Evolutionary conservation across 768 basidiomycete genomes (phyloP), one percentile per base, ranked within the genome.

Genomic region (Lactarius pseudohatsudake): DNA sequence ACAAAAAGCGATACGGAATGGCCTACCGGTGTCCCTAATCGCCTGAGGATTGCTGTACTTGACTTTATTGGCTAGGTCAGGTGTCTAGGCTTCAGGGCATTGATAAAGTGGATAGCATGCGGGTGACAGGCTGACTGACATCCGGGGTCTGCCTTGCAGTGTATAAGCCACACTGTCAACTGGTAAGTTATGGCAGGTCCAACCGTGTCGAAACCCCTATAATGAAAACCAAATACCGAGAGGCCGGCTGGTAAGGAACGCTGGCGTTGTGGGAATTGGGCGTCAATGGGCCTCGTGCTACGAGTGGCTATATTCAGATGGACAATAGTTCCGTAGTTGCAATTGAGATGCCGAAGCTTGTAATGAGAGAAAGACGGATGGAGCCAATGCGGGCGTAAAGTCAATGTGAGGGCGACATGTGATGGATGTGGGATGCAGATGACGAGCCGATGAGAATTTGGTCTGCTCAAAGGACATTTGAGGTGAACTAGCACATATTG

Each of bases 301-400:
- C 32, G 61, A 43, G 30, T 26, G 18, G 47, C 57, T 50, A 62
- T 34, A 66, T 57, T 36, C 22, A 41, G 57, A 59, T 47, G 16
- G 41, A 20, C 20, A 18, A 43, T 59, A 47, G 56, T 53, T 56
- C 57, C 18, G 43, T 53, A 16, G 41, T 59, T 59, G 61, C 9
- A 4, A 34, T 34, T n/a, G 45, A 61, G 43, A 38, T 32, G 18
- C 65, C 38, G 41, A 54, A 32, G 61, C 47, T 54, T 13, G 47
- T 26, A 26, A 43, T 28, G 32, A 53, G 38, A 57, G 36, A 57
- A 20, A 28, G 30, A 56, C 55, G n/a, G 56, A 61, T 56, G 64
- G 64, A 43, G 50, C 1, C 32, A 66, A 62, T 36, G 65, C 61
- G 65, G 65, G 57, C 6, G 22, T 43, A 58, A 66, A 66, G 61